phyloP scores from a whole-genome alignment of 208 protist species.

The Novymonas esmeraldas region DNA sequence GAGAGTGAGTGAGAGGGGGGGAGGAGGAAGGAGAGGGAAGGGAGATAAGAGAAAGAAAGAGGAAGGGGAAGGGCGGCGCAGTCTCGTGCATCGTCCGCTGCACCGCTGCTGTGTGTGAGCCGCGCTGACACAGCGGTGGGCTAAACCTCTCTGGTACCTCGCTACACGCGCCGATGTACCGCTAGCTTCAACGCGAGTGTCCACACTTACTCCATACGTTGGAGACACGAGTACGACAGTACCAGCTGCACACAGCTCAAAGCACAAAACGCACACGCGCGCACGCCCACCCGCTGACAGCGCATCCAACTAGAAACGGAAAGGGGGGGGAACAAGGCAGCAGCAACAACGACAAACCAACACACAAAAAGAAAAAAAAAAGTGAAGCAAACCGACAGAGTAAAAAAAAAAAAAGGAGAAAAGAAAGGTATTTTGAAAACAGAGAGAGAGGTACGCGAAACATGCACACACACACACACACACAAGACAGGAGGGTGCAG shows the following conservation, averaged over 20 bases:
- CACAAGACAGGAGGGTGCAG: not conserved
- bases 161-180: no score
- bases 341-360: not conserved
- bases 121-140: no score
- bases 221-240: no score
- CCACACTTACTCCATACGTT: no score
- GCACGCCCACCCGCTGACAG: no score
- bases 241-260: not conserved
- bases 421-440: conserved; percentile 5
- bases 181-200: no score
- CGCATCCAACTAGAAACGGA: no score
- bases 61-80: no score
- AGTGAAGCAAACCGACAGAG: not conserved
- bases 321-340: no score
- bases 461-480: not conserved
- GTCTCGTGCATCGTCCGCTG: not conserved
- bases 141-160: no score
- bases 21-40: not conserved
- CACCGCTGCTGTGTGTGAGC: no score
- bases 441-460: not conserved
- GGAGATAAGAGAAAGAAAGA: not conserved
- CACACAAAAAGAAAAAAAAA: not conserved
- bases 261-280: not conserved
- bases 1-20: not conserved
- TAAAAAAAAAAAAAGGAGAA: not conserved